Conservation (phyloP, 805 yeast genomes). For the Suhomyces sp. region DNA sequence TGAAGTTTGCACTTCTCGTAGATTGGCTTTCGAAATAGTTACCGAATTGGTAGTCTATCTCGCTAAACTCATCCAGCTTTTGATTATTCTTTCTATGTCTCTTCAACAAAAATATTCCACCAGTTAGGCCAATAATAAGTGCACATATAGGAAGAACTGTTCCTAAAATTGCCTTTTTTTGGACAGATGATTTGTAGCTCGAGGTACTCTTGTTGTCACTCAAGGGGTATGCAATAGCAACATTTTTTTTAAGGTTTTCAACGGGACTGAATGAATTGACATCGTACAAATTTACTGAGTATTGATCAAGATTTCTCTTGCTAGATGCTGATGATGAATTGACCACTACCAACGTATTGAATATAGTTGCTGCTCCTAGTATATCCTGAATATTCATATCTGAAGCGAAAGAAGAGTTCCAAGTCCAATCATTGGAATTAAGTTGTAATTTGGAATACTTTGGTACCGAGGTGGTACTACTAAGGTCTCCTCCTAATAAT, state of each 20-base stretch:
- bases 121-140: constrained; percentile 13
- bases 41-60: constrained; percentile 32
- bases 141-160: constrained; percentile 37
- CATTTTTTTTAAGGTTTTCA: constrained; percentile 23
- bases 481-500: constrained; percentile 60
- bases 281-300: constrained; percentile 43
- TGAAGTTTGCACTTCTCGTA: constrained; percentile 3
- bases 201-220: constrained; percentile 13
- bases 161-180: constrained; percentile 35
- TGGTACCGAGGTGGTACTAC: constrained; percentile 42
- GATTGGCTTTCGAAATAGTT: constrained; percentile 22
- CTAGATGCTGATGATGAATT: constrained; percentile 15
- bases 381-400: constrained; percentile 21
- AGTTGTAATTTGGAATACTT: constrained; percentile 39
- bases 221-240: constrained; percentile 2
- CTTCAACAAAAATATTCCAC: constrained; percentile 18
- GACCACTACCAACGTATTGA: constrained; percentile 49
- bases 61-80: constrained; percentile 20
- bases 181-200: constrained; percentile 20
- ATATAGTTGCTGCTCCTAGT: constrained; percentile 54
- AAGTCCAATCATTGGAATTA: constrained; percentile 31
- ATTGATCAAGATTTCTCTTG: constrained; percentile 25
- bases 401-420: constrained; percentile 30
- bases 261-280: constrained; percentile 34
- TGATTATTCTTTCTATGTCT: constrained; percentile 15